phyloP scores from a whole-genome alignment of 306 rosid genomes.

The Trifolium repens region DNA sequence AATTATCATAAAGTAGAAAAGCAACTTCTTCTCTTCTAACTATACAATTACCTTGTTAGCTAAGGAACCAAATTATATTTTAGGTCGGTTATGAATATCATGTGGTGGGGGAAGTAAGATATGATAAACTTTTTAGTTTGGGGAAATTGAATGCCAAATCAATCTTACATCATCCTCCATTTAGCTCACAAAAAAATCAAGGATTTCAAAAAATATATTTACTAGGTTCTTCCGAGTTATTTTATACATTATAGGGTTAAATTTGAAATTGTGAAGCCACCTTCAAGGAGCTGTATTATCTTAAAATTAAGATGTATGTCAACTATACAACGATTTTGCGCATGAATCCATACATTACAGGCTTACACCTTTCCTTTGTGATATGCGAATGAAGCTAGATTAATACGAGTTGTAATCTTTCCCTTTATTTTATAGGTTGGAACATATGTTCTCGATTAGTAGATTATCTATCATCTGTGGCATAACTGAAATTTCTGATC shows the following conservation, averaged over 20 bases:
- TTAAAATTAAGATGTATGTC: background rate
- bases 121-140: slow-evolving; percentile 3
- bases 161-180: slow-evolving; percentile 31
- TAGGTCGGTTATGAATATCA: slow-evolving; percentile 34
- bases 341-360: background rate
- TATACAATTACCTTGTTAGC: slow-evolving; percentile 20
- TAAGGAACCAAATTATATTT: slow-evolving; percentile 28
- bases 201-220: too few relatives aligned
- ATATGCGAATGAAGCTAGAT: background rate
- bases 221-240: background rate
- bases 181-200: background rate
- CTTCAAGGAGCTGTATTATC: background rate
- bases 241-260: background rate
- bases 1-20: too few relatives aligned
- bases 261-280: background rate
- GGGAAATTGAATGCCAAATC: slow-evolving; percentile 34
- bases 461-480: background rate
- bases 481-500: background rate
- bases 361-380: background rate
- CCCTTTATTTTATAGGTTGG: too few relatives aligned
- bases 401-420: too few relatives aligned
- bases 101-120: slow-evolving; percentile 32
- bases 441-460: background rate
- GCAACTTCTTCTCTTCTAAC: background rate
- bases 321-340: background rate